Percentiles rank a stretch among this genome's conserved stretches.
Evolutionary conservation across 1,139 yeast species (phyloP).

Genomic region (Debaryomyces sp.): DNA sequence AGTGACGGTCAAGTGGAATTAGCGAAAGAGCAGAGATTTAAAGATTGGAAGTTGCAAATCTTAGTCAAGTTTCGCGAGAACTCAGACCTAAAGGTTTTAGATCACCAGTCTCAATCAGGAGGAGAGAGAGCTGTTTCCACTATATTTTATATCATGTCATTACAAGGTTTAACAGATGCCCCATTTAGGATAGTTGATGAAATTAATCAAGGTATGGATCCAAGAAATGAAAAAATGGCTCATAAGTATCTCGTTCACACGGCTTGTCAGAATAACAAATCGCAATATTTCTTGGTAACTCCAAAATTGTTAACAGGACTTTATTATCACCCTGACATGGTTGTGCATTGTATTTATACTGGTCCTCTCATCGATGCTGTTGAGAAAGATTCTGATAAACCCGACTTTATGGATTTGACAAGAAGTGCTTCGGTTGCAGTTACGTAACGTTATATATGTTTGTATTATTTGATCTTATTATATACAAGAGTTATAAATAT

Average conservation of each 20-base stretch:
- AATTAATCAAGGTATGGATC: constrained; percentile 99
- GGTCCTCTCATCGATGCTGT: constrained; percentile 43
- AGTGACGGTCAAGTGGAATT: constrained; percentile 81
- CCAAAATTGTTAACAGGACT: constrained; percentile 86
- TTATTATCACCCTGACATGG: constrained; percentile 80
- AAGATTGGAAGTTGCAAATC: constrained; percentile 84
- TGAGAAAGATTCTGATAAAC: constrained; percentile 17
- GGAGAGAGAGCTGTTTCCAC: constrained; percentile 98
- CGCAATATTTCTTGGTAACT: constrained; percentile 88
- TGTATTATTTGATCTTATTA: constrained; percentile 2
- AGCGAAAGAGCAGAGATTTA: constrained; percentile 54
- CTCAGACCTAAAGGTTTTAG: constrained; percentile 68
- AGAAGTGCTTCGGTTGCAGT: constrained; percentile 10
- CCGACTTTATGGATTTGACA: constrained; percentile 38
- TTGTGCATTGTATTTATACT: constrained; percentile 86
- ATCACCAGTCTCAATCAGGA: constrained; percentile 91
- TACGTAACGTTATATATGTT: constrained; percentile 6
- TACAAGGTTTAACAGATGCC: constrained; percentile 87
- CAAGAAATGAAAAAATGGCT: constrained; percentile 84
- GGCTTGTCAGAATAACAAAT: constrained; percentile 65
- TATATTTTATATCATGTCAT: constrained; percentile 82
- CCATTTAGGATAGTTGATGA: constrained; percentile 97
- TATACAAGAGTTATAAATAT: constrained; percentile 6
- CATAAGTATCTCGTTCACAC: constrained; percentile 85
- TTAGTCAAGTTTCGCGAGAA: constrained; percentile 83